Percentiles rank a stretch among this genome's conserved stretches.
Conservation (phyloP, 805 yeast species). For the Wickerhamomyces xylosicus region DNA sequence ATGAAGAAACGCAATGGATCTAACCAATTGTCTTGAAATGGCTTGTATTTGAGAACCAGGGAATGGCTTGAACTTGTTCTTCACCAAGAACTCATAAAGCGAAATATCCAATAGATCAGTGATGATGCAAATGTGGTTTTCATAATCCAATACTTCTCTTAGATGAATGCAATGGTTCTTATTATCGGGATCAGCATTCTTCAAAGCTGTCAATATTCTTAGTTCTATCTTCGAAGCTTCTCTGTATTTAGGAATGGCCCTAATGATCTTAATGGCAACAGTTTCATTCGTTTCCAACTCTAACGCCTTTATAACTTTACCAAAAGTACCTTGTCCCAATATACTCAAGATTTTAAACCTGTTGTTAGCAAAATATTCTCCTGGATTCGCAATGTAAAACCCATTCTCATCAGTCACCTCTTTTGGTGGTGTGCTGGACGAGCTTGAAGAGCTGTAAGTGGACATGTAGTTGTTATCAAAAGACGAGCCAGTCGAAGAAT, state of each 20-base stretch:
- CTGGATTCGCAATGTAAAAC: slow-evolving; percentile 52
- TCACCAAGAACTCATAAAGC: slow-evolving; percentile 81
- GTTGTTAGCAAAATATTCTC: slow-evolving; percentile 57
- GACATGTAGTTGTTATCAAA: background rate
- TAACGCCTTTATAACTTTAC: slow-evolving; percentile 77
- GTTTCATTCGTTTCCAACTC: slow-evolving; percentile 44
- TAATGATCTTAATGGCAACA: slow-evolving; percentile 87
- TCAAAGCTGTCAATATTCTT: slow-evolving; percentile 65
- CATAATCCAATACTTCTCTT: slow-evolving; percentile 82
- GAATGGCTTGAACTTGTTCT: slow-evolving; percentile 77
- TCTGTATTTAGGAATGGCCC: slow-evolving; percentile 87
- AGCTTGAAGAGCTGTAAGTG: slow-evolving; percentile 3
- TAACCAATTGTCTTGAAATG: slow-evolving; percentile 72
- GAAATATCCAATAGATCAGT: slow-evolving; percentile 81
- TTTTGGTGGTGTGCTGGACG: slow-evolving; percentile 6
- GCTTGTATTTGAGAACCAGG: slow-evolving; percentile 92
- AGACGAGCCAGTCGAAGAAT: slow-evolving; percentile 3
- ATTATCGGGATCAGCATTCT: slow-evolving; percentile 55
- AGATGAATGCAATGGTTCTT: slow-evolving; percentile 73
- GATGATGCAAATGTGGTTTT: slow-evolving; percentile 90
- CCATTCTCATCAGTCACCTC: slow-evolving; percentile 37
- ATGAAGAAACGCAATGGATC: slow-evolving; percentile 83
- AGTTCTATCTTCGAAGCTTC: slow-evolving; percentile 93
- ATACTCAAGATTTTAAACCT: slow-evolving; percentile 58
- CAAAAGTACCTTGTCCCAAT: slow-evolving; percentile 90